phyloP scores from a whole-genome alignment of 768 basidiomycete species.

The Auricularia sp. region DNA sequence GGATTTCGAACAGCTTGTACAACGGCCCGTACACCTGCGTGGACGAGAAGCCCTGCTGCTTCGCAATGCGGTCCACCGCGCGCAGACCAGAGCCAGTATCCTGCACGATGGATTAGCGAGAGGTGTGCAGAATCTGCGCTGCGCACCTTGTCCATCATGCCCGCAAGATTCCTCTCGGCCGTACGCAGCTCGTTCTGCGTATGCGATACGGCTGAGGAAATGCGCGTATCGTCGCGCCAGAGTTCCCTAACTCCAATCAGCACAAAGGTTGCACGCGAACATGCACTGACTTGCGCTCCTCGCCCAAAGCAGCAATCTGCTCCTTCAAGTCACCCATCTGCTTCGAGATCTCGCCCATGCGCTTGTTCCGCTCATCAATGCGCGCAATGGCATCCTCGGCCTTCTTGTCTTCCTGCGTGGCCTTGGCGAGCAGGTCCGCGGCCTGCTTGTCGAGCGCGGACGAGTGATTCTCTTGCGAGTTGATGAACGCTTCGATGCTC shows the following conservation, averaged over 20 bases:
- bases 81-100: conserved; percentile 85
- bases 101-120: conserved; percentile 28
- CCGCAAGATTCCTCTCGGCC: conserved; percentile 67
- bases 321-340: conserved; percentile 54
- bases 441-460: conserved; percentile 25
- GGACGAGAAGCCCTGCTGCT: conserved; percentile 45
- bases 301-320: conserved; percentile 55
- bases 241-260: conserved; percentile 38
- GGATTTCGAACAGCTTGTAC: conserved; percentile 86
- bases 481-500: not conserved
- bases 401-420: conserved; percentile 41
- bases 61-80: conserved; percentile 77
- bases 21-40: conserved; percentile 88
- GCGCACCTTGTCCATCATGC: conserved; percentile 93
- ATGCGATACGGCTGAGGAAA: conserved; percentile 65
- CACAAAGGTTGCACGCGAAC: no score
- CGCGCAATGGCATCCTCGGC: conserved; percentile 36
- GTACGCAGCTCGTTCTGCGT: conserved; percentile 73
- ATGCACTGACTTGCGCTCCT: conserved; percentile 57
- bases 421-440: conserved; percentile 43
- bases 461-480: conserved; percentile 15
- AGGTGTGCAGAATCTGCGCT: not conserved
- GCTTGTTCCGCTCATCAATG: conserved; percentile 49
- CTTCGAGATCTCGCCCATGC: conserved; percentile 49
- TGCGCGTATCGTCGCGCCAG: conserved; percentile 90